phyloP scores from a whole-genome alignment of 306 rosid genomes.

The Corylus heterophylla region DNA sequence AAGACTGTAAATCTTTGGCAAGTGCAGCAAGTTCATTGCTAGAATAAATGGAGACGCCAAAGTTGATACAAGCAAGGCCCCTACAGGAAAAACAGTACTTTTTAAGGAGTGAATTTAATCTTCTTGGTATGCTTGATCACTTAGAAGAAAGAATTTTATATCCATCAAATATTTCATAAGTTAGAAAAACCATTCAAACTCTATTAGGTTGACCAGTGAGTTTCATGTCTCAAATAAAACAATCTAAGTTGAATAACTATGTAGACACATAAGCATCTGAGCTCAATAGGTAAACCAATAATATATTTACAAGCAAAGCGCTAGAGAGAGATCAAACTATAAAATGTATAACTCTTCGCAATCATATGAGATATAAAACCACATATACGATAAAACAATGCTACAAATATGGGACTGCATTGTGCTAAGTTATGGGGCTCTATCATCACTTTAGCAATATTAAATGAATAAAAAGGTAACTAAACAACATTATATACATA shows the following conservation, averaged over 20 bases:
- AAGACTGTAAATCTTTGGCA: slow-evolving; percentile 78
- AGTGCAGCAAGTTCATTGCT: slow-evolving; percentile 51
- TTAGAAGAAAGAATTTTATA: neutral
- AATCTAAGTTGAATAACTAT: neutral
- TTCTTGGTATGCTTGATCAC: neutral
- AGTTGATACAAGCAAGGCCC: slow-evolving; percentile 71
- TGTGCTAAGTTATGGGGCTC: neutral
- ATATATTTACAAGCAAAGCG: neutral
- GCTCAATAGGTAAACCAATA: neutral
- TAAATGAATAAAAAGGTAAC: neutral
- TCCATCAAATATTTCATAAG: neutral
- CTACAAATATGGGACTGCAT: neutral
- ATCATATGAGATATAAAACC: slow-evolving; percentile 1
- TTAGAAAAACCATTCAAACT: neutral
- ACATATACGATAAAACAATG: neutral
- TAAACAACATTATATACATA: neutral
- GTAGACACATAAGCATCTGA: neutral
- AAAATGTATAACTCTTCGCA: slow-evolving; percentile 2
- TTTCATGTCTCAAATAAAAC: neutral
- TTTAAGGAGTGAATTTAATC: neutral
- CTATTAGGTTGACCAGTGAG: neutral
- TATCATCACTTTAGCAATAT: neutral
- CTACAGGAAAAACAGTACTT: slow-evolving; percentile 37
- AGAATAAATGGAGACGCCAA: slow-evolving; percentile 63
- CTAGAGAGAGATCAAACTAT: slow-evolving; percentile 11